A percentile compares a stretch with the other conserved stretches of the same genome.
phyloP scores from a whole-genome alignment of 2,329 filamentous ascomycete genomes.

The Coniochaeta prunicola region DNA sequence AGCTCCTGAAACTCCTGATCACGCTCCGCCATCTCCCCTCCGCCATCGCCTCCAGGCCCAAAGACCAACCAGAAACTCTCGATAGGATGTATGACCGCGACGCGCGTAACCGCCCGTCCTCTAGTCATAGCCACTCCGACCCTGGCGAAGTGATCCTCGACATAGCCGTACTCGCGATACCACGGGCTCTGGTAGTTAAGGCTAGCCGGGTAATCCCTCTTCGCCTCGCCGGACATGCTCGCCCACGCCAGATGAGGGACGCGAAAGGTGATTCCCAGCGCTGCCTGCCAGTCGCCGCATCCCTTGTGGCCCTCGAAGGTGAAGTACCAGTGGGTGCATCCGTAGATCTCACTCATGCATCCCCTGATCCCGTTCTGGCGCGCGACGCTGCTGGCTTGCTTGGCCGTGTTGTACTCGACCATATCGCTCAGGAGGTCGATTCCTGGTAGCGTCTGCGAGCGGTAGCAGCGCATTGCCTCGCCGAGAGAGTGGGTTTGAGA shows the following conservation, averaged over 20 bases:
- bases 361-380: slow-evolving; percentile 20
- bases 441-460: slow-evolving; percentile 21
- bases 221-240: slow-evolving; percentile 24
- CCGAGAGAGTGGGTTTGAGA: slow-evolving; percentile 22
- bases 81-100: slow-evolving; percentile 24
- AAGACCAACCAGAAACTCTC: slow-evolving; percentile 25
- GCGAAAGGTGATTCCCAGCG: slow-evolving; percentile 22
- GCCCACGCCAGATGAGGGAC: slow-evolving; percentile 23
- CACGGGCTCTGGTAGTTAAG: slow-evolving; percentile 25
- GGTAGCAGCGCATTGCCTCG: slow-evolving; percentile 24
- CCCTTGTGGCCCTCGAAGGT: slow-evolving; percentile 25
- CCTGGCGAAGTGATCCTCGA: slow-evolving; percentile 24
- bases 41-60: slow-evolving; percentile 16
- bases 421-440: slow-evolving; percentile 22
- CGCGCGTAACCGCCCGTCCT: slow-evolving; percentile 18
- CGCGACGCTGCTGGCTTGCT: slow-evolving; percentile 21
- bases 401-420: slow-evolving; percentile 24
- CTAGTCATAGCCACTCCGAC: slow-evolving; percentile 21
- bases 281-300: slow-evolving; percentile 25
- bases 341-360: slow-evolving; percentile 22
- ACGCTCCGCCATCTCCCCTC: slow-evolving; percentile 8
- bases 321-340: slow-evolving; percentile 23
- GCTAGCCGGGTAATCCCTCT: slow-evolving; percentile 22
- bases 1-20: slow-evolving; percentile 19
- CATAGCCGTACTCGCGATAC: slow-evolving; percentile 21